Evolutionary conservation across 495 filamentous ascomycete species (phyloP).

Genomic region (Bombardia bombarda): DNA sequence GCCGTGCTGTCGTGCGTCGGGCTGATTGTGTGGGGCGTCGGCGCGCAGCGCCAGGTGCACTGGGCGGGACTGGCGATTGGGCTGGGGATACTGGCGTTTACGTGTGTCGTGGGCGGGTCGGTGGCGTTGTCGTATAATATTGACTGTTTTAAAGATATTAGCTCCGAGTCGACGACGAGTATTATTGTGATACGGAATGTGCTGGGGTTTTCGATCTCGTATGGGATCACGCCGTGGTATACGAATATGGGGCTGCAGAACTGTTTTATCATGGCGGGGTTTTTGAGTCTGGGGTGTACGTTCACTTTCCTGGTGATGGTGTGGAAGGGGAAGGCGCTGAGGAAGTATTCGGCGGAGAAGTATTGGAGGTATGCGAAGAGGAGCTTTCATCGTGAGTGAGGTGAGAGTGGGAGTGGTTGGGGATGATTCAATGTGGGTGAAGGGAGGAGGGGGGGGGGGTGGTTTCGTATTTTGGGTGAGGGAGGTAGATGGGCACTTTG

Average conservation of each 20-base stretch:
- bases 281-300: slow-evolving; percentile 12
- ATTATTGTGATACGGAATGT: slow-evolving; percentile 53
- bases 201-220: slow-evolving; percentile 33
- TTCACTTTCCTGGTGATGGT: slow-evolving; percentile 27
- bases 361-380: slow-evolving; percentile 11
- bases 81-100: slow-evolving; percentile 12
- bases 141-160: slow-evolving; percentile 45
- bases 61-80: slow-evolving; percentile 35
- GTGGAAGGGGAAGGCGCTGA: slow-evolving; percentile 35
- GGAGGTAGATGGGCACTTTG: no score
- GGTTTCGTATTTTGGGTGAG: no score
- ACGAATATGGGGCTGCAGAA: slow-evolving; percentile 16
- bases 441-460: no score
- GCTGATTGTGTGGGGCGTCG: slow-evolving; percentile 19
- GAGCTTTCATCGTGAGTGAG: slow-evolving; percentile 4
- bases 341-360: slow-evolving; percentile 16
- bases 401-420: no score
- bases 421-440: no score
- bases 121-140: slow-evolving; percentile 40
- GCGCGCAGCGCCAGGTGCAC: slow-evolving; percentile 32
- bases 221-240: slow-evolving; percentile 19
- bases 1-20: slow-evolving; percentile 13
- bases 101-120: slow-evolving; percentile 7
- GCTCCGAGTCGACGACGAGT: slow-evolving; percentile 40
- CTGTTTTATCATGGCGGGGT: slow-evolving; percentile 14